Base-by-base conservation (phyloP, 768 basidiomycete species). In the Mycena kentingensis region DNA sequence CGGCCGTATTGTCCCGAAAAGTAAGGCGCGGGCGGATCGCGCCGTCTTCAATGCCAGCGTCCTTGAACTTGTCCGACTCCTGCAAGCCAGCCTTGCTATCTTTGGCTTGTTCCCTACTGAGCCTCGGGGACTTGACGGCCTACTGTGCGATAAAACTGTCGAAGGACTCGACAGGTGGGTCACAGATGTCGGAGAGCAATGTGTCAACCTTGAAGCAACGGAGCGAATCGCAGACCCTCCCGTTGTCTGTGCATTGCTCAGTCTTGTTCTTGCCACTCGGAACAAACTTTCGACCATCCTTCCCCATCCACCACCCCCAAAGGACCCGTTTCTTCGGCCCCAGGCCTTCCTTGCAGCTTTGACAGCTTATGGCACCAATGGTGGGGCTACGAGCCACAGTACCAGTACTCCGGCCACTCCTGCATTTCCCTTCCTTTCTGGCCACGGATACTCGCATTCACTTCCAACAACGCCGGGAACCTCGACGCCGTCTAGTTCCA, bases 241-340 rank as follows among this genome's bases (percentile, higher is more conserved):
- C 32, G 78, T 88, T 52, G 78, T 93, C 12, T 79, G 88, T 22
- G 82, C 83, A 2, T 74, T 93, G 10, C 71, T 93, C 46, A 87
- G 84, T 49, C 75, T 88, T 42, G 79, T 92, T 27, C 74, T 88
- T 18, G 73, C 80, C 32, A 74, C 79, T 41, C 78, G 90, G 25
- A 90, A 89, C 69, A 88, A 85, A 63, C 77, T 93, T 15, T 76
- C 80, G 19, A 76, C 79, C 22, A 70, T 88, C 13, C 73, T 74
- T 62, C 64, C 64, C 6, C 70, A 75, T 46, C 37, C 48, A 24
- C 71, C 85, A n/a, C n/a, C n/a, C 31, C 86, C 90, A 2, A 85
- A 84, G 65, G 91, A 93, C 65, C 90, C 91, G 1, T 91, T 93
- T 63, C 71, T 88, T 38, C 79, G 89, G 51, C 87, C 88, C 1